Base-by-base conservation (phyloP, 768 basidiomycete species). In the Symmetrospora coprosmae region DNA sequence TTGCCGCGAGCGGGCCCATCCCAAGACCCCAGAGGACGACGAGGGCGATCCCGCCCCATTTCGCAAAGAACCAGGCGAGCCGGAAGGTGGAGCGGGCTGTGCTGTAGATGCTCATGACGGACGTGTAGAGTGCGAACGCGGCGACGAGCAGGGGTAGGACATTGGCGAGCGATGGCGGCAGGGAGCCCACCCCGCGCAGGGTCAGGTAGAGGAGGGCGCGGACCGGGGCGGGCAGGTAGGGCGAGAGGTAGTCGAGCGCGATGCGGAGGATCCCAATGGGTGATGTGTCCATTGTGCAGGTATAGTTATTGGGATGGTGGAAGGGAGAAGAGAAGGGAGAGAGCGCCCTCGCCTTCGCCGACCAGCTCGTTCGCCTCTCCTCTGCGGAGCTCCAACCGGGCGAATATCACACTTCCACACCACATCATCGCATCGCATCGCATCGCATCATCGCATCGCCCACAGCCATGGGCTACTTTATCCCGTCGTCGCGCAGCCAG, bases 141-240 rank as follows among this genome's bases (percentile, higher is more conserved):
- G 63, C 61, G 33, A 66, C 25, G 61, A 59, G n/a, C 13, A 67
- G 38, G 1, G 66, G 65, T 16, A 67, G 1, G 33, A 67, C 31
- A 23, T 64, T 61, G 16, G 58, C 23, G 4, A 65, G 63, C 37
- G 61, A 60, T 2, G 37, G 8, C 8, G 39, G 4, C 16, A 67
- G 35, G 25, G 38, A 37, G 25, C 33, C 25, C 16, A 61, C 28
- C 30, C 37, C 52, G 7, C 37, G 27, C 38, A 58, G 25, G 21
- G 28, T n/a, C 13, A 27, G 40, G 34, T 40, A 31, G 43, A 64
- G 39, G 35, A 60, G 28, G 9, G 56, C 41, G 53, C 52, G 50
- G 19, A 66, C 19, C 5, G 63, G 59, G 30, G 53, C 45, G 5
- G 59, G 38, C 19, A 64, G 46, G 7, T 65, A 61, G 1, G 58